phyloP scores from a whole-genome alignment of 2,329 filamentous ascomycete genomes.

The Aspergillus tanneri region DNA sequence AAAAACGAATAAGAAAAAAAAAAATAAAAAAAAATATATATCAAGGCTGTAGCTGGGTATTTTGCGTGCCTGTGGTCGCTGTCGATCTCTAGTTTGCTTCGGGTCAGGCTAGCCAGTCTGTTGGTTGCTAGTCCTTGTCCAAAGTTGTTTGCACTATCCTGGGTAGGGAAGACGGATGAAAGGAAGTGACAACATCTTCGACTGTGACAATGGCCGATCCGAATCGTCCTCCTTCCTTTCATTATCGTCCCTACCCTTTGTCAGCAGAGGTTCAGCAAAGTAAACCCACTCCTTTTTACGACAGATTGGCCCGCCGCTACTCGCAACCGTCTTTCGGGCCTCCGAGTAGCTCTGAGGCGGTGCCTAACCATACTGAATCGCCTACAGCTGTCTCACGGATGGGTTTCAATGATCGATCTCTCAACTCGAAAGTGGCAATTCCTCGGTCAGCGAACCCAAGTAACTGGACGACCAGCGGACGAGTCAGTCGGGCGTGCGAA shows the following conservation, averaged over 20 bases:
- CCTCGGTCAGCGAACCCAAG: constrained; percentile 26
- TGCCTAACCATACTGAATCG: constrained; percentile 15
- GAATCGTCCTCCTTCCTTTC: constrained; percentile 19
- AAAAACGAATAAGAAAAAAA: no score
- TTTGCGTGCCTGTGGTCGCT: neutral
- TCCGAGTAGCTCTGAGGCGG: constrained; percentile 16
- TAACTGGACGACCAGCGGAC: constrained; percentile 28
- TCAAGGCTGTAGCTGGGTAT: no score
- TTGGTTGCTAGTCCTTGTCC: neutral
- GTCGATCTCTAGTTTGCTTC: neutral
- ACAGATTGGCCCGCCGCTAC: constrained; percentile 20
- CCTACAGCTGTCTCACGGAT: constrained; percentile 11
- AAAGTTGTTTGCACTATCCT: constrained; percentile 12
- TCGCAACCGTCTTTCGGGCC: constrained; percentile 18
- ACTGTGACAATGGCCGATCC: constrained; percentile 23
- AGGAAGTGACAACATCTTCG: constrained; percentile 10
- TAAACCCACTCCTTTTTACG: constrained; percentile 12
- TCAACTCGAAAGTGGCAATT: constrained; percentile 33
- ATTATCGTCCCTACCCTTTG: constrained; percentile 14
- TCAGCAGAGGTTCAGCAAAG: constrained; percentile 19
- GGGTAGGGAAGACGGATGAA: neutral
- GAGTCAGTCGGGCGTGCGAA: constrained; percentile 44
- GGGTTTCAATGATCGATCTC: constrained; percentile 16
- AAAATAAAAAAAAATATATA: no score
- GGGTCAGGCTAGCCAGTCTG: neutral